Conservation (phyloP, 23 red algal genomes). For the Chondrus crispus region DNA sequence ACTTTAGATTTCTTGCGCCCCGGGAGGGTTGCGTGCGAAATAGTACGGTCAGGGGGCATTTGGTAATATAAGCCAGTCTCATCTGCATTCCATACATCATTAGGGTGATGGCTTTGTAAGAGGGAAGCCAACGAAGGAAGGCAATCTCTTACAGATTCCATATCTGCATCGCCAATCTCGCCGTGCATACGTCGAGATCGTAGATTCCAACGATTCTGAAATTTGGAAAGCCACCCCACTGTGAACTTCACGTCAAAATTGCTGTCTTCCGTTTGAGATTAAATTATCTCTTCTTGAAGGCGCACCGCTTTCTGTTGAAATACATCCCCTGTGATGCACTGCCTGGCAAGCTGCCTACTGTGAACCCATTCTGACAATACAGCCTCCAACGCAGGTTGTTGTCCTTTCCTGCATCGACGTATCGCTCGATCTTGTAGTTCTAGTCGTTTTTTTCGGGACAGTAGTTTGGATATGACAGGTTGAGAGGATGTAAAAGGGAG, state of each 20-base stretch:
- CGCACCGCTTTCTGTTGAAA: not conserved
- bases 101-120: not conserved
- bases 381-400: not conserved
- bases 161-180: not conserved
- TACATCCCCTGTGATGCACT: not conserved
- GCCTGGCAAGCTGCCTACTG: not conserved
- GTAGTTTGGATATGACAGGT: not conserved
- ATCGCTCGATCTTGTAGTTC: not conserved
- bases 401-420: not conserved
- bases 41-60: not conserved
- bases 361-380: not conserved
- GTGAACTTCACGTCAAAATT: not conserved
- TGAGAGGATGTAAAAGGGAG: not conserved
- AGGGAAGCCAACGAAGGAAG: constrained; percentile 5
- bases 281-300: not conserved
- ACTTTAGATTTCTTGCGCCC: not conserved
- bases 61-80: not conserved
- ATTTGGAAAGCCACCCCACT: not conserved
- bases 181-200: not conserved
- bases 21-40: not conserved
- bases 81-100: not conserved
- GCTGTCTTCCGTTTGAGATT: not conserved
- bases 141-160: not conserved
- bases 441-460: not conserved
- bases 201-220: not conserved